These are phyloP conservation scores for Coemansia furcata DNA, from an alignment of 192 early-diverging fungal genomes.

Conservation along the genomic window DNA sequence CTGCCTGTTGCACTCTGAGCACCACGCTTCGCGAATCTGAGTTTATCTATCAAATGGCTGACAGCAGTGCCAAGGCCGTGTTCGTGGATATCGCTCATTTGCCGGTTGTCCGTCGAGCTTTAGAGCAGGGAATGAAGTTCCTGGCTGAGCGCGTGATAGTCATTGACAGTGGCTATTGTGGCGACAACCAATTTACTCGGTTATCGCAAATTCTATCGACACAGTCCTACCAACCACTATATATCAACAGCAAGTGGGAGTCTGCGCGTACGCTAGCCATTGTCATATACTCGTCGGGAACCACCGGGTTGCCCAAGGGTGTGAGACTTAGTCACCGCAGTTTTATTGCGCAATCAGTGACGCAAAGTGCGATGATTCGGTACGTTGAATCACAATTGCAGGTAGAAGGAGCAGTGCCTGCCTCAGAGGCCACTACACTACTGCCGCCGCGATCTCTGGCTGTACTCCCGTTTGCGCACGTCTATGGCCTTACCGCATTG, in stretches of 20 bases:
- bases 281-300: conserved; percentile 41
- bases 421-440: too few species aligned
- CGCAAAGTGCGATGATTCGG: background rate
- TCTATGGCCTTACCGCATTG: conserved; percentile 56
- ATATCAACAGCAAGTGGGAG: conserved; percentile 22
- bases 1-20: conserved; percentile 33
- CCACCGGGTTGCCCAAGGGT: conserved; percentile 68
- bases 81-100: conserved; percentile 57
- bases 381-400: background rate
- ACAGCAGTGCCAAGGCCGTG: conserved; percentile 56
- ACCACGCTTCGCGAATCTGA: conserved; percentile 60
- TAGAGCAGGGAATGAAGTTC: conserved; percentile 12
- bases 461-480: conserved; percentile 65
- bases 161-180: conserved; percentile 55
- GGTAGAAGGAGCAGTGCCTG: background rate
- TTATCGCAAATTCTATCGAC: conserved; percentile 8
- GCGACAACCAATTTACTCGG: conserved; percentile 38
- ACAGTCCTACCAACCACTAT: conserved; percentile 7
- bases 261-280: conserved; percentile 13
- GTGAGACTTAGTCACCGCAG: conserved; percentile 78
- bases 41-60: conserved; percentile 67
- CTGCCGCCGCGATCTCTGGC: conserved; percentile 19
- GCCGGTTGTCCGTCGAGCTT: conserved; percentile 14
- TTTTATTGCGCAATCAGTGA: conserved; percentile 62
- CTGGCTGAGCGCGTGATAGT: conserved; percentile 23